Percentiles rank a stretch among this genome's conserved stretches.
Conservation (phyloP, 495 filamentous ascomycete genomes). For the Melanomma pulvis-pyrius region DNA sequence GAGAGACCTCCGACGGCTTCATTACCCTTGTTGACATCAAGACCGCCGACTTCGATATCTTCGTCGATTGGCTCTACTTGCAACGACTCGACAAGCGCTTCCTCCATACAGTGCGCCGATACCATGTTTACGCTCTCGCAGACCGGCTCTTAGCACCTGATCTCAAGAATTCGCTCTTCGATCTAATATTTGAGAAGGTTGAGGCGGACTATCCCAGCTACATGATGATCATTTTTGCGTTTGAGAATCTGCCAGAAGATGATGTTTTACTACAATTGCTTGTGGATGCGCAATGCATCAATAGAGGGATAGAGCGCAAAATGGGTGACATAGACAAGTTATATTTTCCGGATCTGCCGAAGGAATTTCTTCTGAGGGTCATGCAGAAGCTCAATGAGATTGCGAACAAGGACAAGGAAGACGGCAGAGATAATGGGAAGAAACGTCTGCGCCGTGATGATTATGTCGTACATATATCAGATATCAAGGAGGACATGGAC, state of each 20-base stretch:
- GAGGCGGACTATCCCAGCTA: constrained; percentile 99
- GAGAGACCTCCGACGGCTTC: neutral
- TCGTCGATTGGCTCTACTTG: neutral
- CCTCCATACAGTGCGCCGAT: neutral
- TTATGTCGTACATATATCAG: too few species aligned
- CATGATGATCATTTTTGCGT: constrained; percentile 68
- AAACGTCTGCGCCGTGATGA: too few species aligned
- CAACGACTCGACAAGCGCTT: neutral
- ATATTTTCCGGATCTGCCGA: neutral
- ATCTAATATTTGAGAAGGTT: constrained; percentile 52
- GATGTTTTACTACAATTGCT: neutral
- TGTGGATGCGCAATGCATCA: neutral
- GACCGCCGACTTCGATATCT: neutral
- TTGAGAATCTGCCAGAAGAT: neutral
- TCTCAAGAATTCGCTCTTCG: neutral
- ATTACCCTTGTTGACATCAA: neutral
- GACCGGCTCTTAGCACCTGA: neutral
- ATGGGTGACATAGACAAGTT: neutral
- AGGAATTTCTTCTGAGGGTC: neutral
- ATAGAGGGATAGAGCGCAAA: neutral
- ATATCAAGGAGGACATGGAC: too few species aligned
- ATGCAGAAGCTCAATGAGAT: neutral
- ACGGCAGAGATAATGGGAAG: too few species aligned
- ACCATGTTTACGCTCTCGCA: neutral
- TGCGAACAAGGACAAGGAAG: neutral